Evolutionary conservation across 495 filamentous ascomycete species (phyloP).

Genomic region (Penicillium longicatenatum): DNA sequence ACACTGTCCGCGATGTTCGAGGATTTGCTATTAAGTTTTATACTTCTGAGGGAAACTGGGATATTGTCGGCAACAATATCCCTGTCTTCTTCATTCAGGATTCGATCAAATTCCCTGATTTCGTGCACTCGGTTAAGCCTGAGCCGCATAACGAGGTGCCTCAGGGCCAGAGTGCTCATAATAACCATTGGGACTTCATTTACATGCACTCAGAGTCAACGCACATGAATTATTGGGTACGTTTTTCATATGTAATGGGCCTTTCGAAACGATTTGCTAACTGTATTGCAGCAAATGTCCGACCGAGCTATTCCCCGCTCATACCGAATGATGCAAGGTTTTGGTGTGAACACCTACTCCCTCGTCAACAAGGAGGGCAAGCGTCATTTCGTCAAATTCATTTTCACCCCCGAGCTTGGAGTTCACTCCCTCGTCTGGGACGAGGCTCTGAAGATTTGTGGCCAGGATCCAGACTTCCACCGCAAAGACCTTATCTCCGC

Average conservation of each 20-base stretch:
- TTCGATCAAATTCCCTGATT: slow-evolving; percentile 70
- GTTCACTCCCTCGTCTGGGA: slow-evolving; percentile 89
- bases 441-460: slow-evolving; percentile 78
- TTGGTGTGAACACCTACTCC: slow-evolving; percentile 83
- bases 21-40: slow-evolving; percentile 83
- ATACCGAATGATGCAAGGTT: slow-evolving; percentile 88
- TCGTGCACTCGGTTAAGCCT: slow-evolving; percentile 77
- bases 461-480: slow-evolving; percentile 87
- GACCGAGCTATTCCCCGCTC: slow-evolving; percentile 80
- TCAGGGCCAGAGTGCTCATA: slow-evolving; percentile 62
- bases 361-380: slow-evolving; percentile 71
- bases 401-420: slow-evolving; percentile 74
- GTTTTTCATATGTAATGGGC: slow-evolving; percentile 17
- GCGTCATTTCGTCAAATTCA: slow-evolving; percentile 80
- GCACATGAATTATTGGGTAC: slow-evolving; percentile 83
- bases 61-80: slow-evolving; percentile 78
- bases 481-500: slow-evolving; percentile 80
- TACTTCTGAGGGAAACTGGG: slow-evolving; percentile 56
- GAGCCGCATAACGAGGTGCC: slow-evolving; percentile 78
- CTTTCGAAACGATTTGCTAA: background rate
- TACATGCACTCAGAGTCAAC: slow-evolving; percentile 68
- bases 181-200: slow-evolving; percentile 63
- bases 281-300: slow-evolving; percentile 58
- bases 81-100: slow-evolving; percentile 79
- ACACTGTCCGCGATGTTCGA: slow-evolving; percentile 80